phyloP scores from a whole-genome alignment of 1,284 basidiomycete genomes.

The Gymnopus androsaceus region DNA sequence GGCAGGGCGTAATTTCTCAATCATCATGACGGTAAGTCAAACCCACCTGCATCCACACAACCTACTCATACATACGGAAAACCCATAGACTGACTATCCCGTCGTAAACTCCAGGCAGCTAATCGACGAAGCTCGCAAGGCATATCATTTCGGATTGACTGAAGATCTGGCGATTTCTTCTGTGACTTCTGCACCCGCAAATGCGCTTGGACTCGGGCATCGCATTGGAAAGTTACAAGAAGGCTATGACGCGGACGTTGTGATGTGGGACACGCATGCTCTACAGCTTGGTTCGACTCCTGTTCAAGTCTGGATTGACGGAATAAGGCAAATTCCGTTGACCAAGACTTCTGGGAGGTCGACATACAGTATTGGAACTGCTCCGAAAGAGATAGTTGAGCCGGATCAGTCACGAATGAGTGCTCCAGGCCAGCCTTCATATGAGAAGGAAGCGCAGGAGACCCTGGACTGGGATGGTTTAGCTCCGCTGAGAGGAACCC shows the following conservation, averaged over 20 bases:
- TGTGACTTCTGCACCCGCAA: constrained; percentile 75
- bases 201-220: constrained; percentile 72
- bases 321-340: constrained; percentile 56
- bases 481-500: constrained; percentile 53
- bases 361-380: constrained; percentile 22
- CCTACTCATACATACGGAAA: neutral
- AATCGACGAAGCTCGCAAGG: constrained; percentile 81
- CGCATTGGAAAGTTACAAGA: constrained; percentile 71
- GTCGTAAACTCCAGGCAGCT: constrained; percentile 30
- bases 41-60: neutral
- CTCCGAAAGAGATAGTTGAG: neutral
- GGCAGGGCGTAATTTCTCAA: constrained; percentile 65
- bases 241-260: constrained; percentile 56
- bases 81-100: constrained; percentile 1
- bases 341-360: constrained; percentile 26
- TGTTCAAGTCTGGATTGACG: constrained; percentile 68
- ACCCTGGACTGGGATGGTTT: constrained; percentile 62
- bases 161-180: constrained; percentile 60
- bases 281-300: constrained; percentile 69
- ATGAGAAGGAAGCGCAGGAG: constrained; percentile 55
- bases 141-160: constrained; percentile 71
- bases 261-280: constrained; percentile 74
- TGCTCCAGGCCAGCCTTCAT: constrained; percentile 34
- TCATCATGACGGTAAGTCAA: constrained; percentile 64
- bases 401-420: neutral